These are phyloP conservation scores for Calocera viscosa DNA, from an alignment of 768 basidiomycete genomes.

Conservation along the genomic window DNA sequence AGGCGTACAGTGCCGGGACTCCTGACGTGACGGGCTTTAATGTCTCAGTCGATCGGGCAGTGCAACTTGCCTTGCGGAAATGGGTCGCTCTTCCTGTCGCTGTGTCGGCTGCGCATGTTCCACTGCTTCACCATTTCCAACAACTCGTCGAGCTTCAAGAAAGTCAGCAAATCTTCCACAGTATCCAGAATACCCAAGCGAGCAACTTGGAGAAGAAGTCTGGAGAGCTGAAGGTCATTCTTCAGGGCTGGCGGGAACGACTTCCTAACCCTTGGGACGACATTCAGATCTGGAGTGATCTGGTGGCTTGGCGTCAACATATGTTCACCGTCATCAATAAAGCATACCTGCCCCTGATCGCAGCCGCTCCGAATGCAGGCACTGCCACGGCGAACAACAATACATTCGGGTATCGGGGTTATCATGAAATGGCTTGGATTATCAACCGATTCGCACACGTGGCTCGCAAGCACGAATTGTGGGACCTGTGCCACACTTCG, in stretches of 20 bases:
- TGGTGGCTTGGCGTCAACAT: constrained; percentile 98
- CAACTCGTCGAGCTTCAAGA: constrained; percentile 97
- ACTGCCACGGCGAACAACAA: constrained; percentile 48
- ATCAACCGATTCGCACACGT: constrained; percentile 99
- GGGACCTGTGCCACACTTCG: constrained; percentile 89
- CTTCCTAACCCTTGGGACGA: constrained; percentile 93
- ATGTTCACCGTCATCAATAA: constrained; percentile 96
- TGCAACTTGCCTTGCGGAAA: constrained; percentile 91
- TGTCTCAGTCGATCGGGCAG: constrained; percentile 81
- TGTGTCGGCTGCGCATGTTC: constrained; percentile 84
- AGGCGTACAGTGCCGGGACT: constrained; percentile 65
- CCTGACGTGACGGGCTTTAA: constrained; percentile 75
- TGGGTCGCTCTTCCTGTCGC: constrained; percentile 83
- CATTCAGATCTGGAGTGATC: constrained; percentile 95
- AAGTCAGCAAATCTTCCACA: constrained; percentile 87
- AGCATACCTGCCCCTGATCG: constrained; percentile 84
- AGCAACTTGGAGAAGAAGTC: constrained; percentile 90
- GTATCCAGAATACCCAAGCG: constrained; percentile 71
- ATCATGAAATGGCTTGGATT: constrained; percentile 99
- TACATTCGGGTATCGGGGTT: constrained; percentile 87
- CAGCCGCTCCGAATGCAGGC: constrained; percentile 32
- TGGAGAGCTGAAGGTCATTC: constrained; percentile 86
- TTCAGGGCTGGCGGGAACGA: constrained; percentile 94
- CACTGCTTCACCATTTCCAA: constrained; percentile 93
- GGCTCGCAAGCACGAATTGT: constrained; percentile 87